These are phyloP conservation scores for Neopestalotiopsis sp. DNA, from an alignment of 2,329 filamentous ascomycete species.

Conservation along the genomic window DNA sequence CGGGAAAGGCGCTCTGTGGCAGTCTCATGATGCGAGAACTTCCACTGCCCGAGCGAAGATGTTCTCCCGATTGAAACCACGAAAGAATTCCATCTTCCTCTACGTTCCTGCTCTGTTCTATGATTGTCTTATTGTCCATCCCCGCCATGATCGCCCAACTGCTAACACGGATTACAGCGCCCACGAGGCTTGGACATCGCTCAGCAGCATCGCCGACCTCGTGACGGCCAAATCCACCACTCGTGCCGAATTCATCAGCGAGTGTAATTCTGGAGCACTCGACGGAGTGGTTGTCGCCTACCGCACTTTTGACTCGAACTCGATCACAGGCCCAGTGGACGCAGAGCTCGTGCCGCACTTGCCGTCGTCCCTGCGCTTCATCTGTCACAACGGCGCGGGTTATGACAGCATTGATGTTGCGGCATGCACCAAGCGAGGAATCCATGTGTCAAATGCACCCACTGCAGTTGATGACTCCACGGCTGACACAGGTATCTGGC, in stretches of 20 bases:
- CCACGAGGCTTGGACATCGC: conserved; percentile 65
- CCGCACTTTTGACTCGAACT: conserved; percentile 66
- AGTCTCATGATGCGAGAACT: not conserved
- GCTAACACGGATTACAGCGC: conserved; percentile 55
- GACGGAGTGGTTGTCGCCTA: conserved; percentile 70
- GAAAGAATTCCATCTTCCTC: too few species aligned
- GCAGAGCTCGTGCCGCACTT: conserved; percentile 68
- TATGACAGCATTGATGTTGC: conserved; percentile 83
- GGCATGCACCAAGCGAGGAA: conserved; percentile 69
- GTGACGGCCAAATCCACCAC: conserved; percentile 65
- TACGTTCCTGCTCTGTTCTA: too few species aligned
- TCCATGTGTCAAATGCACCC: conserved; percentile 83
- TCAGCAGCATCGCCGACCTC: conserved; percentile 69
- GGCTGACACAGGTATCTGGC: conserved; percentile 80
- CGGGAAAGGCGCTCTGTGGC: not conserved
- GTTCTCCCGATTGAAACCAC: too few species aligned
- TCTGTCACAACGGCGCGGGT: conserved; percentile 75
- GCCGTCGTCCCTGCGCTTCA: conserved; percentile 59
- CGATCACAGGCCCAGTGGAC: conserved; percentile 73
- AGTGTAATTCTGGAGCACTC: conserved; percentile 69
- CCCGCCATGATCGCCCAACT: not conserved
- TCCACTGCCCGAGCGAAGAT: too few species aligned
- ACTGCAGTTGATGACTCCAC: conserved; percentile 82
- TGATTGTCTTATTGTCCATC: too few species aligned
- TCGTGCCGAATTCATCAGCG: conserved; percentile 71